A percentile compares a stretch with the other conserved stretches of the same genome.
Evolutionary conservation across 2,329 filamentous ascomycete genomes (phyloP).

Genomic region (Akanthomyces lecanii): DNA sequence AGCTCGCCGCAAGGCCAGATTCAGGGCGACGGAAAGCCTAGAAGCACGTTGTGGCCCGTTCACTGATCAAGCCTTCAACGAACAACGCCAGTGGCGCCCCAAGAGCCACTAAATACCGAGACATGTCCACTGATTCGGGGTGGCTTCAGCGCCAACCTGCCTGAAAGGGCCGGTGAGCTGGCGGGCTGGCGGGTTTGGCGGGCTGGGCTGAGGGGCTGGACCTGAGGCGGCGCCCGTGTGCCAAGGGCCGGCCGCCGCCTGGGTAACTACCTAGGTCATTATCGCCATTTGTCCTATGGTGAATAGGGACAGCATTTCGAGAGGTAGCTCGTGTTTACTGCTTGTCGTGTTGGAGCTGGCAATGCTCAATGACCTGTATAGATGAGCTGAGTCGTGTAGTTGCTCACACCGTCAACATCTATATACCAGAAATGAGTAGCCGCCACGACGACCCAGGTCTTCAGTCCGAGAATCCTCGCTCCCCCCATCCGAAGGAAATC

Average conservation of each 20-base stretch:
- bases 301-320: too few relatives aligned
- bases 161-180: neutral
- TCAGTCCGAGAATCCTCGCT: too few relatives aligned
- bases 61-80: neutral
- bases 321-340: too few relatives aligned
- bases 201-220: neutral
- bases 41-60: neutral
- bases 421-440: neutral
- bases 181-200: neutral
- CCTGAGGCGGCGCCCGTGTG: neutral
- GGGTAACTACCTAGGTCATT: neutral
- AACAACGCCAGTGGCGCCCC: neutral
- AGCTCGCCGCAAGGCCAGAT: neutral
- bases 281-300: too few relatives aligned
- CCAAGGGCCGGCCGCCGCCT: neutral
- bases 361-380: too few relatives aligned
- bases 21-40: too few relatives aligned
- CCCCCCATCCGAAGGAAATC: too few relatives aligned
- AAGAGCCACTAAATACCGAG: neutral
- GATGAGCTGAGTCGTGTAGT: too few relatives aligned
- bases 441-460: neutral
- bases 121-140: neutral
- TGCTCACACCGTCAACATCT: too few relatives aligned
- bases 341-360: too few relatives aligned
- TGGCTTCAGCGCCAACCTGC: neutral